These are phyloP conservation scores for Candida pseudoviswanathii DNA, from an alignment of 1,139 yeast genomes.

Conservation along the genomic window DNA sequence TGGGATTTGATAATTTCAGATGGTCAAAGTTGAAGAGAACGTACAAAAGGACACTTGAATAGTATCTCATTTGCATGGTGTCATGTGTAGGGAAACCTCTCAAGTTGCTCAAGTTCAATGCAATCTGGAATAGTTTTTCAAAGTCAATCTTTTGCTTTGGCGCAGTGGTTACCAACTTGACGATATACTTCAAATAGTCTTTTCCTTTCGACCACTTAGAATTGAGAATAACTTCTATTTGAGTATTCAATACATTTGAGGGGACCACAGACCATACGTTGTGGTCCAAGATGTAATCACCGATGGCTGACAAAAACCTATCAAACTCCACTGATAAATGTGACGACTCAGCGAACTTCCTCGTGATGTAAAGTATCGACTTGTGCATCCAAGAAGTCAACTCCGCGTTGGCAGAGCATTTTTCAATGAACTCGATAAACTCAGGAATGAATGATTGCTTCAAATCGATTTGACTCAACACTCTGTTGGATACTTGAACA, in stretches of 20 bases:
- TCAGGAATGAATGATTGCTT: slow-evolving; percentile 27
- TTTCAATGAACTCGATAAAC: slow-evolving; percentile 24
- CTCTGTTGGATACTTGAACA: background rate
- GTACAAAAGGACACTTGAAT: slow-evolving; percentile 46
- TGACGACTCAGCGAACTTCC: slow-evolving; percentile 57
- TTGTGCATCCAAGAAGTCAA: slow-evolving; percentile 45
- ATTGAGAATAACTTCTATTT: slow-evolving; percentile 63
- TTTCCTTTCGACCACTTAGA: slow-evolving; percentile 47
- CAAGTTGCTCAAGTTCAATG: slow-evolving; percentile 53
- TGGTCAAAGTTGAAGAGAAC: slow-evolving; percentile 51
- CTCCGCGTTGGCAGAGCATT: slow-evolving; percentile 4
- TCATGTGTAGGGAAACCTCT: slow-evolving; percentile 23
- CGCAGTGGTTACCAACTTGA: slow-evolving; percentile 36
- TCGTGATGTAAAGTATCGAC: slow-evolving; percentile 61
- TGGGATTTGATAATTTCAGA: slow-evolving; percentile 45
- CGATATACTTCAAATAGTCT: slow-evolving; percentile 43
- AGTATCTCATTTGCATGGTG: slow-evolving; percentile 32
- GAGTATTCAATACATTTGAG: slow-evolving; percentile 56
- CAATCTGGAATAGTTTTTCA: slow-evolving; percentile 63
- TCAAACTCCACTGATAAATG: slow-evolving; percentile 35
- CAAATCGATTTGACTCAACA: slow-evolving; percentile 16
- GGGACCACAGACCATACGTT: slow-evolving; percentile 51
- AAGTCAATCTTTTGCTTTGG: slow-evolving; percentile 42
- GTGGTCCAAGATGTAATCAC: slow-evolving; percentile 17
- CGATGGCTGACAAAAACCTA: slow-evolving; percentile 24